Base-by-base conservation (phyloP, 306 rosid genomes). In the Morella rubra region DNA sequence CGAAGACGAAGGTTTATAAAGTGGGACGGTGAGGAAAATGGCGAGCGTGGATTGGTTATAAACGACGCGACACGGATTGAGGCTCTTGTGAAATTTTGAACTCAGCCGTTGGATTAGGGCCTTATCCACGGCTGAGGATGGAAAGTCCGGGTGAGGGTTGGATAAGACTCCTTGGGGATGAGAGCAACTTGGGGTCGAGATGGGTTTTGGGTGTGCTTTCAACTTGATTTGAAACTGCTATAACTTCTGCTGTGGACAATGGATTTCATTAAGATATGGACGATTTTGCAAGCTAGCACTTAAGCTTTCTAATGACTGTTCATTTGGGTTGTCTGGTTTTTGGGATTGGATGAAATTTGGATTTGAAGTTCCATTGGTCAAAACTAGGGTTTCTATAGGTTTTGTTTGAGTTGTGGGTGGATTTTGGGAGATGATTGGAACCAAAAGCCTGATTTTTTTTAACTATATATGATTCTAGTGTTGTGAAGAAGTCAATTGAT, bases 21-120 rank as follows among this genome's bases (percentile, higher is more conserved):
- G 19, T 15, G 20, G n/a, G 41, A 53, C 40, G 3, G 66, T 16
- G 44, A 46, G 24, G 2, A 40, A 27, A 46, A 54, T 65, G 53
- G 45, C 64, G 80, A 27, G 61, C 51, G 41, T 19, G 79, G 86
- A 84, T 86, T 86, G 86, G 90, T 81, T 0, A 59, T 42, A 7
- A n/a, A 0, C 1, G 8, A 7, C 71, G 76, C 13, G 53, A 79
- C 84, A 59, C 84, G 90, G 90, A 86, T 84, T 73, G 45, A 10
- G 4, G 0, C 15, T 5, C 0, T 2, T 16, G 24, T 6, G 0
- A 5, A 15, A 9, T 5, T 69, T 79, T 84, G 32, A 73, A 84
- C 22, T 49, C 67, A 3, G 51, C 78, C 86, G 52, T 86, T 79
- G 67, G 87, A 86, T 86, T 10, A 3, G 0, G 0, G 6, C 5